Conservation (phyloP, 2,329 filamentous ascomycete genomes). For the Penicillium sp. region DNA sequence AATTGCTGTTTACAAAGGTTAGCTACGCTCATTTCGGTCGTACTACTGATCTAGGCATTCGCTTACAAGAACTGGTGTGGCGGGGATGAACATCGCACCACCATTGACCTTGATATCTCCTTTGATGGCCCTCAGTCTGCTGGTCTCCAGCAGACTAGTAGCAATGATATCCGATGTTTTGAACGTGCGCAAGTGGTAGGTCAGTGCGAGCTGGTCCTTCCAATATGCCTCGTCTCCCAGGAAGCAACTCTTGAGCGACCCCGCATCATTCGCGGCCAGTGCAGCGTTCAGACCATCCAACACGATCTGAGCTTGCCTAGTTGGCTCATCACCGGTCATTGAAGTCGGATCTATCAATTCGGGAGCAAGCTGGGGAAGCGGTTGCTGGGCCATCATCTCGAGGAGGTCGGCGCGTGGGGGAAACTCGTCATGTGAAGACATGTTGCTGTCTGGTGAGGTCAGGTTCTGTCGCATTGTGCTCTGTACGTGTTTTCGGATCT, state of each 20-base stretch:
- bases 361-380: constrained; percentile 24
- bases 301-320: constrained; percentile 4
- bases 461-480: not conserved
- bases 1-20: too few relatives aligned
- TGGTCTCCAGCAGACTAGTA: too few relatives aligned
- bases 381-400: constrained; percentile 26
- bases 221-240: too few relatives aligned
- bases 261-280: constrained; percentile 18
- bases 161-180: too few relatives aligned
- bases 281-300: constrained; percentile 16
- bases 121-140: too few relatives aligned
- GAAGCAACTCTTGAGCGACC: not conserved
- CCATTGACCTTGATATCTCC: constrained; percentile 11
- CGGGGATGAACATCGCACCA: constrained; percentile 12
- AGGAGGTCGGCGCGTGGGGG: constrained; percentile 20
- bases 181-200: too few relatives aligned
- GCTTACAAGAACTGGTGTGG: constrained; percentile 17
- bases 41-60: constrained; percentile 20
- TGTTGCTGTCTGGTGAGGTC: not conserved
- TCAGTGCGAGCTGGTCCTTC: too few relatives aligned
- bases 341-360: constrained; percentile 10
- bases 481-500: not conserved
- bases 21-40: not conserved
- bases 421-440: constrained; percentile 8
- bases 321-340: constrained; percentile 14